Evolutionary conservation across 768 basidiomycete species (phyloP).

Genomic region (Phanerochaete sordida): DNA sequence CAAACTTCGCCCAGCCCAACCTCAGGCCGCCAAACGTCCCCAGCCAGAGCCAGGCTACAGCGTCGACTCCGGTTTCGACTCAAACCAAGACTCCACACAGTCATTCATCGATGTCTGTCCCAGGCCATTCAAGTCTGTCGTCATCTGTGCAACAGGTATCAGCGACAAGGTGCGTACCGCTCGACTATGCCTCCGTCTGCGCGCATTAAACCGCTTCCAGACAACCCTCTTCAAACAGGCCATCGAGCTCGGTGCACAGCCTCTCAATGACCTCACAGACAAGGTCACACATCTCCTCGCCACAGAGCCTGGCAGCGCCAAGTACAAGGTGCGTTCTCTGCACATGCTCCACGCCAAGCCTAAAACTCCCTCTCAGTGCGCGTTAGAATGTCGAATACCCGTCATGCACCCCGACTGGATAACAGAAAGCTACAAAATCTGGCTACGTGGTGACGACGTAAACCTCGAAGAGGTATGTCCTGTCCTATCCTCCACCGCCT

Average conservation of each 20-base stretch:
- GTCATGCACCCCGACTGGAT: slow-evolving; percentile 83
- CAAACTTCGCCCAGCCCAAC: slow-evolving; percentile 61
- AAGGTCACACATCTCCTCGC: slow-evolving; percentile 88
- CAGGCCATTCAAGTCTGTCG: slow-evolving; percentile 61
- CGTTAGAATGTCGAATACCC: slow-evolving; percentile 74
- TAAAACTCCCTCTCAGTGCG: slow-evolving; percentile 51
- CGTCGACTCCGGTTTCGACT: slow-evolving; percentile 42
- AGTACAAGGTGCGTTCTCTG: slow-evolving; percentile 60
- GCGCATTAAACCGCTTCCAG: slow-evolving; percentile 32
- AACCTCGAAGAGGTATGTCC: slow-evolving; percentile 55
- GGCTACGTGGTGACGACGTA: slow-evolving; percentile 80
- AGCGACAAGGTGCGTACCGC: slow-evolving; percentile 63
- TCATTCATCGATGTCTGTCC: slow-evolving; percentile 36
- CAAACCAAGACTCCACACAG: slow-evolving; percentile 27
- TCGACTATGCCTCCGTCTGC: not conserved
- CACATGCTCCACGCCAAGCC: not conserved
- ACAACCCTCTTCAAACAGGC: slow-evolving; percentile 71
- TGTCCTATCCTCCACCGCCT: not conserved
- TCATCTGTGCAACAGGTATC: slow-evolving; percentile 76
- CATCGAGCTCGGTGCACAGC: slow-evolving; percentile 72
- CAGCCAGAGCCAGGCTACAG: slow-evolving; percentile 44
- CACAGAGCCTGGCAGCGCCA: slow-evolving; percentile 73
- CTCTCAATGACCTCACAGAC: slow-evolving; percentile 73
- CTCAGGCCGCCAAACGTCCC: slow-evolving; percentile 32
- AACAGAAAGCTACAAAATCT: slow-evolving; percentile 60